Conservation (phyloP, 129 eudicot genomes). For the Chrysanthemum seticuspe region DNA sequence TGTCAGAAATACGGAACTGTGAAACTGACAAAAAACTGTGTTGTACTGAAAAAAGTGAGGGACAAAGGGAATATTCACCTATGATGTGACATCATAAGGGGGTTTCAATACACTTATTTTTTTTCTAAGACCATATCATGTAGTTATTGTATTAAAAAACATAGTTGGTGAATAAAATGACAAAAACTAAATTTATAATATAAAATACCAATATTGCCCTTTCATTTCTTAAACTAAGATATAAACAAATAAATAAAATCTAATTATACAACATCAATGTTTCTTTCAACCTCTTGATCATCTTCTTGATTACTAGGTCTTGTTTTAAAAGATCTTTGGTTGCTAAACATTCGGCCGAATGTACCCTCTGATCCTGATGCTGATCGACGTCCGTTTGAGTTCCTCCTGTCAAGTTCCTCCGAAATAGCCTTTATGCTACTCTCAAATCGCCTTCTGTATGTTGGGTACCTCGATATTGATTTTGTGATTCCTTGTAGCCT, state of each 20-base stretch:
- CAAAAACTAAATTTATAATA: no score
- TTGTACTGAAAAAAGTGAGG: no score
- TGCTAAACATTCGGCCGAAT: slow-evolving; percentile 51
- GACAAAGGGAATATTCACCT: no score
- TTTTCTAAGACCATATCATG: no score
- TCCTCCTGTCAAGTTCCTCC: slow-evolving; percentile 57
- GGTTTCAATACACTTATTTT: no score
- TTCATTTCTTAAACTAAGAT: background rate
- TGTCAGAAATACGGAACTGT: no score
- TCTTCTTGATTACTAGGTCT: slow-evolving; percentile 41
- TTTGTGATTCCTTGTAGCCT: slow-evolving; percentile 88
- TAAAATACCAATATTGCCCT: no score
- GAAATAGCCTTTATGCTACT: slow-evolving; percentile 48
- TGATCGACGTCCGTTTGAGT: slow-evolving; percentile 30
- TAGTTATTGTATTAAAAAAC: no score
- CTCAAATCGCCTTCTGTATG: slow-evolving; percentile 83
- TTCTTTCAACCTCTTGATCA: slow-evolving; percentile 53
- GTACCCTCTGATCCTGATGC: slow-evolving; percentile 38
- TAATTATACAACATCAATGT: slow-evolving; percentile 41
- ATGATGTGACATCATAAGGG: no score
- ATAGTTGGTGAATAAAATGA: no score
- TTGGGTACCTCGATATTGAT: slow-evolving; percentile 83
- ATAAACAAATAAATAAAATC: slow-evolving; percentile 12
- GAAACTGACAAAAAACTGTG: no score
- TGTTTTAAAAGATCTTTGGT: slow-evolving; percentile 53